Evolutionary conservation across 129 eudicot genomes (phyloP).

Genomic region (Glebionis coronaria): DNA sequence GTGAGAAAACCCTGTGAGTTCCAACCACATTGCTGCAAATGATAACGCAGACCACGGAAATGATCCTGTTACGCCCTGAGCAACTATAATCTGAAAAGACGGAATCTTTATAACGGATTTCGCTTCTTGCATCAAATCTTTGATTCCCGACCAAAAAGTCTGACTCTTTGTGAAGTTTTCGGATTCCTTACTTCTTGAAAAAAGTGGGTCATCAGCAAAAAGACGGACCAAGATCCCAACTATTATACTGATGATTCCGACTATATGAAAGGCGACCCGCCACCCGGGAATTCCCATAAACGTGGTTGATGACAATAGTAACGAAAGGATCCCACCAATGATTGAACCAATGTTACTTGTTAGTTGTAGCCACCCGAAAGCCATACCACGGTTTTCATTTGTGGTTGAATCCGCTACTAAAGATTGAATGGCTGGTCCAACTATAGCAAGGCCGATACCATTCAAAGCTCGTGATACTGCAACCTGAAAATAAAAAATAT

Average conservation of each 20-base stretch:
- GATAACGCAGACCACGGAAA: constrained; percentile 98
- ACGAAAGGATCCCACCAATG: constrained; percentile 75
- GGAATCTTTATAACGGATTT: constrained; percentile 57
- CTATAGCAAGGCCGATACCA: constrained; percentile 95
- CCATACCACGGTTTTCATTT: constrained; percentile 74
- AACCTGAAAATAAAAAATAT: constrained; percentile 46
- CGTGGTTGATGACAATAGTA: constrained; percentile 72
- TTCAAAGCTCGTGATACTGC: constrained; percentile 82
- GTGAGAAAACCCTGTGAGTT: constrained; percentile 80
- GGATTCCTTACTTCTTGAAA: constrained; percentile 25
- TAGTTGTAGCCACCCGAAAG: constrained; percentile 93
- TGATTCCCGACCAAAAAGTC: constrained; percentile 52
- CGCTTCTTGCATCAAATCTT: constrained; percentile 56
- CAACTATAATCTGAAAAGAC: constrained; percentile 86
- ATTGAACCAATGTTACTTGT: constrained; percentile 89
- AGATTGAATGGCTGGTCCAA: constrained; percentile 90
- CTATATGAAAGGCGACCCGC: constrained; percentile 88
- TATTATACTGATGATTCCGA: constrained; percentile 72
- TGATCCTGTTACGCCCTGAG: constrained; percentile 93
- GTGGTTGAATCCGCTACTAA: constrained; percentile 90
- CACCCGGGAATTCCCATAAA: constrained; percentile 79
- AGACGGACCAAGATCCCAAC: constrained; percentile 79
- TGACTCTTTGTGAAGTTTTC: constrained; percentile 19
- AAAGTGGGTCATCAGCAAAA: constrained; percentile 83
- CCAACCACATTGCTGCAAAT: constrained; percentile 97